A percentile compares a stretch with the other conserved stretches of the same genome.
phyloP scores from a whole-genome alignment of 176 grass and related monocot species.

The Lolium multiflorum region DNA sequence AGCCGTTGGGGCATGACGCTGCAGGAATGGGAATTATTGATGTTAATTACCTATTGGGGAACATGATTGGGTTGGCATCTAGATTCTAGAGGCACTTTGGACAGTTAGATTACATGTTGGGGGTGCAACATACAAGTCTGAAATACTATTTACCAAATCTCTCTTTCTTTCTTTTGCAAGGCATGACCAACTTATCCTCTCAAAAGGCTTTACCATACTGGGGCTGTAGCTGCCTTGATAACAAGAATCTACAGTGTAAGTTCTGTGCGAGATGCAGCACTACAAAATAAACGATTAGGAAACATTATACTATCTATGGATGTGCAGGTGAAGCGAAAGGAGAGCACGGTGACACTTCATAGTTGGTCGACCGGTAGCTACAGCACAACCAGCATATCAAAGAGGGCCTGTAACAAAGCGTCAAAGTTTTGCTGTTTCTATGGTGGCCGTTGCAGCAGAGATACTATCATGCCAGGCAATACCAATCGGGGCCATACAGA shows the following conservation, averaged over 20 bases:
- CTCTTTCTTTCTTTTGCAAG: neutral
- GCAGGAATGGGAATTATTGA: neutral
- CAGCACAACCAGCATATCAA: neutral
- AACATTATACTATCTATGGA: neutral
- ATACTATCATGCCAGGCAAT: neutral
- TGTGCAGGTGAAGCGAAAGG: neutral
- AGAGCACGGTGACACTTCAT: neutral
- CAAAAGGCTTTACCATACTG: neutral
- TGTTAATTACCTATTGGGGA: constrained; percentile 24
- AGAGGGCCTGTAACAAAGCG: neutral
- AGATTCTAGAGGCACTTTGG: neutral
- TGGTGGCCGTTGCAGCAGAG: neutral
- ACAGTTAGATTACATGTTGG: neutral
- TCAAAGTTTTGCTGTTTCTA: neutral
- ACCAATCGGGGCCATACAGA: neutral
- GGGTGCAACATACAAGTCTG: neutral
- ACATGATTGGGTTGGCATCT: neutral
- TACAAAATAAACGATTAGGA: neutral
- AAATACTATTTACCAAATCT: neutral
- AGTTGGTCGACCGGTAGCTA: neutral
- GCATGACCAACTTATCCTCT: neutral
- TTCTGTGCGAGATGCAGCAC: neutral
- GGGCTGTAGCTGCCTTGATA: neutral
- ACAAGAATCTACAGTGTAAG: neutral
- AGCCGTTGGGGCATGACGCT: constrained; percentile 71